Evolutionary conservation across 2,329 filamentous ascomycete genomes (phyloP), one percentile per base, ranked within the genome.

Genomic region (Leptographium lundbergii): DNA sequence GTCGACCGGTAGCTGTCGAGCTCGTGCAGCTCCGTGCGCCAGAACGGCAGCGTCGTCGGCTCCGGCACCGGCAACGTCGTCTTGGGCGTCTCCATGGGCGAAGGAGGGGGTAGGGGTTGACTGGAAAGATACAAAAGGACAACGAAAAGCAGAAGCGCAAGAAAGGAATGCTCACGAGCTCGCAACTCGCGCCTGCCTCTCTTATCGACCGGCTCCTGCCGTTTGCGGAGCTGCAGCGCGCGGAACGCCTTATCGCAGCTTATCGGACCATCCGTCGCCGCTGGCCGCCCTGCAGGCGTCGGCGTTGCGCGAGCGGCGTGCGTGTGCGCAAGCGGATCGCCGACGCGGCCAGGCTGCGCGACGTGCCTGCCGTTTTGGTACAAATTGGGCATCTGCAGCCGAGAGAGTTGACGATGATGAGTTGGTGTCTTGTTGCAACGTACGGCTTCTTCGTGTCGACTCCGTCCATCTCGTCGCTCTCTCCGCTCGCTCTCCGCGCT

Each of bases 1-100:
- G 88, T 90, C 0, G 85, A 85, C 17, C 81, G 78, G 67, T 32
- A 47, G 57, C 36, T 47, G 27, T 58, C 57, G 2, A 58, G 34
- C 79, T 79, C 50, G 36, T 54, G 11, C 19, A 45, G 48, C n/a
- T 47, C 34, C 11, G 50, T 47, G 9, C 48, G 57, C 57, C 57
- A 58, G 27, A 58, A 58, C 19, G 56, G 4, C 48, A 22, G 11
- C 29, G 55, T 57, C 36, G 55, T 36, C 24, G 25, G 10, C n/a
- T 22, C 54, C 13, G 54, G 14, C 36, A 27, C n/a, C 54, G 54
- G 54, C 36, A 56, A 24, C 32, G 53, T 55, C 10, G 53, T 55
- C 53, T 55, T 42, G 53, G 53, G 53, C 9, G 53, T 55, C 29
- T 29, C 34, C 51, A 54, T 54, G 29, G n/a, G n/a, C n/a, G n/a